Conservation (phyloP, 148 eudicot genomes). For the Chenopodium berlandieri region DNA sequence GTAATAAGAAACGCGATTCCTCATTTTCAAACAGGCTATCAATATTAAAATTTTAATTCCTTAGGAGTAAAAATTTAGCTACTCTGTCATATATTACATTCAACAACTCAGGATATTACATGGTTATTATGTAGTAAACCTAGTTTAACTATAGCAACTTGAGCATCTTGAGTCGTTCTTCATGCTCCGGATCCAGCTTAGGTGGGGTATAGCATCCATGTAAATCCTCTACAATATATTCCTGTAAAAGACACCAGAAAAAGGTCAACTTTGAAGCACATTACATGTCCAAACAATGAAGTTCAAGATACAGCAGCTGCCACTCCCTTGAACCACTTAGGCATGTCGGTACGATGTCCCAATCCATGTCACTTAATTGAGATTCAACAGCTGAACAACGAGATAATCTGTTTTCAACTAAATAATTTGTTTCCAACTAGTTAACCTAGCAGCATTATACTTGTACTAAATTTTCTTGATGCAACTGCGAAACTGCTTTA, state of each 20-base stretch:
- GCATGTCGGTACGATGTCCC: not conserved
- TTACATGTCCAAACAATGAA: not conserved
- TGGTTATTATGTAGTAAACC: not conserved
- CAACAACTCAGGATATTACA: not conserved
- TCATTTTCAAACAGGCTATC: not conserved
- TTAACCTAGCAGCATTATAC: not conserved
- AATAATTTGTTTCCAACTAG: too few species aligned
- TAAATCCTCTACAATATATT: conserved; percentile 79
- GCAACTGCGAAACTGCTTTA: not conserved
- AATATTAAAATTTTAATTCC: not conserved
- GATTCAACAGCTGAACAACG: not conserved
- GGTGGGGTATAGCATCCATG: conserved; percentile 70
- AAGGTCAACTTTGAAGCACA: not conserved
- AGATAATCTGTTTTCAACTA: not conserved
- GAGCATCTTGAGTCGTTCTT: conserved; percentile 68
- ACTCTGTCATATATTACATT: not conserved
- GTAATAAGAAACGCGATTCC: not conserved
- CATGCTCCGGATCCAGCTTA: conserved; percentile 61
- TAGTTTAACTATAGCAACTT: conserved; percentile 45
- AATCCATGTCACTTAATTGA: not conserved
- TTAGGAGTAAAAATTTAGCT: too few species aligned
- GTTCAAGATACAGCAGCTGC: not conserved
- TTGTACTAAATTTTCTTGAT: not conserved
- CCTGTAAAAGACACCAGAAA: conserved; percentile 37
- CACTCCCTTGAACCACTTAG: not conserved